Base-by-base conservation (phyloP, 768 basidiomycete genomes). In the Kwoniella dejecticola region DNA sequence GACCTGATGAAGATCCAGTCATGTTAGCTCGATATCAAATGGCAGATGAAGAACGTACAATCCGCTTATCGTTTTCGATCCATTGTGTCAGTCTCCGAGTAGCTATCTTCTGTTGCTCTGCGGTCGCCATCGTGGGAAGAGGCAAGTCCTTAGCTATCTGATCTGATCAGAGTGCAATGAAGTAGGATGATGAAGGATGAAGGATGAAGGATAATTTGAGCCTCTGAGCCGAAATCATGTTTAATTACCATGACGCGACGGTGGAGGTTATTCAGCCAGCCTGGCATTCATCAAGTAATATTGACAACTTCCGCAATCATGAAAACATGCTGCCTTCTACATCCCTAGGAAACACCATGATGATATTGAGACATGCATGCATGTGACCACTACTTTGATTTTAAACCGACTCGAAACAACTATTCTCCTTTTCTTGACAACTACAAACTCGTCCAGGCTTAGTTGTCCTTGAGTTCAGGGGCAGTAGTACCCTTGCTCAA, bases 401-500 rank as follows among this genome's bases (percentile, higher is more conserved):
- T 26, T 55, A 38, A 23, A 27, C 42, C 12, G 30, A 13, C 17
- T 0, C 31, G 21, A 31, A 38, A n/a, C 24, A n/a, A n/a, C 19
- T 31, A 17, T 26, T n/a, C n/a, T n/a, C n/a, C n/a, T n/a, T n/a
- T n/a, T n/a, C n/a, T n/a, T n/a, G n/a, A n/a, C n/a, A n/a, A n/a
- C n/a, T n/a, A n/a, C n/a, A n/a, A n/a, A n/a, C n/a, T n/a, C n/a
- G n/a, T n/a, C n/a, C n/a, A n/a, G n/a, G 56, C 46, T 57, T 57
- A 57, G 45, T 57, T 50, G 48, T 50, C 45, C 62, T 73, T 67
- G 62, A 75, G 74, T 56, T 68, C 87, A 46, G 92, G 91, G 52
- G 87, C 75, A n/a, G 81, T 85, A 64, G 81, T 77, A 58, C 93
- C 93, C 61, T 84, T 85, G 64, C 91, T 89, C 68, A 95, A 82